A percentile compares a stretch with the other conserved stretches of the same genome.
Evolutionary conservation across 2,329 filamentous ascomycete genomes (phyloP).

Genomic region (Metarhizium sp.): DNA sequence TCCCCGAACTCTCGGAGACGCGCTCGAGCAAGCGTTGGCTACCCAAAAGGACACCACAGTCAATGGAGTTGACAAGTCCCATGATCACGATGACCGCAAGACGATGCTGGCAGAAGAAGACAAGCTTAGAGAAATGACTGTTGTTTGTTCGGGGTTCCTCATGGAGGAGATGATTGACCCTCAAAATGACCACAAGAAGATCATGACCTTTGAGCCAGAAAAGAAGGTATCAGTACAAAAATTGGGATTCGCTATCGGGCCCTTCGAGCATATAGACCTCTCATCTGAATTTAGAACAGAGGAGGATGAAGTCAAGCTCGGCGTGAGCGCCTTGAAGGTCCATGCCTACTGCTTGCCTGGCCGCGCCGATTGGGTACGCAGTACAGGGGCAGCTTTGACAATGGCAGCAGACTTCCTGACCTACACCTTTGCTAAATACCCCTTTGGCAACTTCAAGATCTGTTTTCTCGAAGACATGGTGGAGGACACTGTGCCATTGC

Average conservation of each 20-base stretch:
- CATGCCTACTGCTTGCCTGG: conserved; percentile 87
- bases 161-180: conserved; percentile 74
- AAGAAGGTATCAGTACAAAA: conserved; percentile 75
- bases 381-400: conserved; percentile 78
- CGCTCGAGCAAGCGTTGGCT: conserved; percentile 39
- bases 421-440: conserved; percentile 80
- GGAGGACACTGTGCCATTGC: conserved; percentile 64
- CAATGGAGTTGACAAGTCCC: conserved; percentile 25
- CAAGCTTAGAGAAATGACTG: conserved; percentile 76
- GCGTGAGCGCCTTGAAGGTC: conserved; percentile 78
- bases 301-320: conserved; percentile 85
- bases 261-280: conserved; percentile 88
- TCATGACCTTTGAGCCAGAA: conserved; percentile 72
- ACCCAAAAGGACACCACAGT: conserved; percentile 27
- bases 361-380: conserved; percentile 70
- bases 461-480: conserved; percentile 89
- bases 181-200: conserved; percentile 72
- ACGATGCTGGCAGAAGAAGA: conserved; percentile 61
- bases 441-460: conserved; percentile 84
- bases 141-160: conserved; percentile 83
- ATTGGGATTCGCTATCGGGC: conserved; percentile 86
- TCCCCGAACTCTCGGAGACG: conserved; percentile 79
- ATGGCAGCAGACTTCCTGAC: conserved; percentile 87
- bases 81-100: conserved; percentile 29
- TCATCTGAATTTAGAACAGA: conserved; percentile 77